phyloP scores from a whole-genome alignment of 192 early-diverging fungal genomes.

The Gigaspora rosea region DNA sequence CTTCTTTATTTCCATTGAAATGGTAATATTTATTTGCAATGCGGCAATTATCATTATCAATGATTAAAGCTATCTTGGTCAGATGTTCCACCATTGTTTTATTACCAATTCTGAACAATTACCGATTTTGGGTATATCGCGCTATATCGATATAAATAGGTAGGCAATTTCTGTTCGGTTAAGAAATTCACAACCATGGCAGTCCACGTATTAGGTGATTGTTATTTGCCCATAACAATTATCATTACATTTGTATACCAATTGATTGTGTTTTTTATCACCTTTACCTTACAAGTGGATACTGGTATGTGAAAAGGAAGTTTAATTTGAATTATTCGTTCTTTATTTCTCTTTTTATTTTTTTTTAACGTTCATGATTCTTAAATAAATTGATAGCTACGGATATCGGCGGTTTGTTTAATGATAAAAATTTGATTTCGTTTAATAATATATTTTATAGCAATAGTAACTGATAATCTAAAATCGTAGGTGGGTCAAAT shows the following conservation, averaged over 20 bases:
- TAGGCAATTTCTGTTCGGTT: too few relatives aligned
- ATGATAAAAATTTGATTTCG: neutral
- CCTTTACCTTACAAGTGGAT: slow-evolving; percentile 28
- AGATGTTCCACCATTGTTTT: too few relatives aligned
- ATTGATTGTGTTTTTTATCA: slow-evolving; percentile 22
- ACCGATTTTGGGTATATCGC: too few relatives aligned
- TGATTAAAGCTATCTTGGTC: too few relatives aligned
- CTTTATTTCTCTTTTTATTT: neutral
- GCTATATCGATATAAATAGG: too few relatives aligned
- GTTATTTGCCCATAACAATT: slow-evolving; percentile 28
- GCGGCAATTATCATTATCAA: too few relatives aligned
- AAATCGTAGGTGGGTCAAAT: slow-evolving; percentile 23
- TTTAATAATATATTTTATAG: neutral
- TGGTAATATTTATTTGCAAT: too few relatives aligned
- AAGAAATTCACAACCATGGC: neutral
- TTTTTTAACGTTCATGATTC: too few relatives aligned
- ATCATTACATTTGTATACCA: slow-evolving; percentile 30
- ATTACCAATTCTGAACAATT: too few relatives aligned
- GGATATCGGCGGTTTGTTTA: slow-evolving; percentile 25
- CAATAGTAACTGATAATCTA: neutral
- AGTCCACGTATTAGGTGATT: slow-evolving; percentile 25
- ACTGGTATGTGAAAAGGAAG: neutral
- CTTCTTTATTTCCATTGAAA: too few relatives aligned
- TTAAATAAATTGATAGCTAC: slow-evolving; percentile 11
- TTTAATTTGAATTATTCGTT: too few relatives aligned